These are phyloP conservation scores for Aspergillus pseudoviridinutans DNA, from an alignment of 2,329 filamentous ascomycete genomes.

Conservation along the genomic window DNA sequence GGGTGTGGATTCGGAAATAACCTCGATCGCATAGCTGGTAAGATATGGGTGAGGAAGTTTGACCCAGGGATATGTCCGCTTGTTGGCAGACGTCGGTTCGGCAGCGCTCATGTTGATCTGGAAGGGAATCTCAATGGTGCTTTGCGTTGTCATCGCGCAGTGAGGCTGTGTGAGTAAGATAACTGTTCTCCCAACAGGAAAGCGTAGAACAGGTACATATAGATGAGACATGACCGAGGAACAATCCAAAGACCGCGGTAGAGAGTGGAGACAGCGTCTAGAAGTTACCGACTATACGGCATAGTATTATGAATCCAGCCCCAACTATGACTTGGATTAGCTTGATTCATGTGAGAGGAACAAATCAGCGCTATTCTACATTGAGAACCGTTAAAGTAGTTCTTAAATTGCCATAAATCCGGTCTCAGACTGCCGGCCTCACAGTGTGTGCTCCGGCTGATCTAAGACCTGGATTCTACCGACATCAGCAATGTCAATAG, in stretches of 20 bases:
- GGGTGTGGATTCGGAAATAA: slow-evolving; percentile 23
- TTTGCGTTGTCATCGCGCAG: background rate
- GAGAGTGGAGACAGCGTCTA: slow-evolving; percentile 3
- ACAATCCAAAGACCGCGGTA: too few species aligned
- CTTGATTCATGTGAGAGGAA: too few species aligned
- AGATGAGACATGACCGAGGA: background rate
- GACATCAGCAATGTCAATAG: slow-evolving; percentile 1
- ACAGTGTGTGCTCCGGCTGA: too few species aligned
- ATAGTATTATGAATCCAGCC: too few species aligned
- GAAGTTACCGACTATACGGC: too few species aligned
- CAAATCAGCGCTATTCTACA: too few species aligned
- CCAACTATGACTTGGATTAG: too few species aligned
- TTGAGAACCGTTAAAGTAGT: too few species aligned
- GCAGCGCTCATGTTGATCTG: background rate
- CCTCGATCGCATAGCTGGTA: slow-evolving; percentile 40
- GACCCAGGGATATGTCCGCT: slow-evolving; percentile 31
- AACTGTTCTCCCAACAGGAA: background rate
- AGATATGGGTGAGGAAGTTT: slow-evolving; percentile 48
- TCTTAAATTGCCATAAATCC: too few species aligned
- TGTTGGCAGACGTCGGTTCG: background rate
- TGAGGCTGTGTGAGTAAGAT: background rate
- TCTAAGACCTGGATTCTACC: background rate
- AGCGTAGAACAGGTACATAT: background rate
- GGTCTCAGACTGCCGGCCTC: too few species aligned
- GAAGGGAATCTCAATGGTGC: background rate